Evolutionary conservation across 169 alveolate genomes (phyloP).

Genomic region (Neospora caninum): DNA sequence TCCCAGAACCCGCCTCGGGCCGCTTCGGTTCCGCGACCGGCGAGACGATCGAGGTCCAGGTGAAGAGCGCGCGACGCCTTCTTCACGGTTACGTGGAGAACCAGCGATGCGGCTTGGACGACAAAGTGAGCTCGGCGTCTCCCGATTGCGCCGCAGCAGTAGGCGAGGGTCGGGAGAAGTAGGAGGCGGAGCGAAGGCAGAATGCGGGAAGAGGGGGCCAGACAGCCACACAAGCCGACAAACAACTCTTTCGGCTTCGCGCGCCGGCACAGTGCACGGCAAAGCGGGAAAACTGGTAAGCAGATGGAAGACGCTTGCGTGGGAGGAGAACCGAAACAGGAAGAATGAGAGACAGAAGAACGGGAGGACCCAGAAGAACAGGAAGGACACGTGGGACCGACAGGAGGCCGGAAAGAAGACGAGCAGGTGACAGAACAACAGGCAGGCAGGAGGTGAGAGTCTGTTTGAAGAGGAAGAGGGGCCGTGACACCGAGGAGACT

Average conservation of each 20-base stretch:
- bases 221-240: background rate
- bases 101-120: background rate
- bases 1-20: background rate
- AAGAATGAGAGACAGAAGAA: background rate
- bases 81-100: background rate
- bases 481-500: background rate
- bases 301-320: background rate
- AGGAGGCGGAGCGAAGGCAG: background rate
- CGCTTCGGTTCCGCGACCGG: background rate
- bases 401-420: background rate
- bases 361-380: background rate
- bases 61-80: background rate
- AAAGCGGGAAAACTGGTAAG: background rate
- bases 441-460: background rate
- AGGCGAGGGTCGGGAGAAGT: background rate
- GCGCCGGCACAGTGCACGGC: background rate
- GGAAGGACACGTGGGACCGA: too few species aligned
- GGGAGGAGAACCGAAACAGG: background rate
- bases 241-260: slow-evolving; percentile 17
- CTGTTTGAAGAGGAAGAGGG: background rate
- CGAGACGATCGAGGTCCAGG: background rate
- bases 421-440: background rate
- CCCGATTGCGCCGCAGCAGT: background rate
- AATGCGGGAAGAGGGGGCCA: background rate
- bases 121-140: background rate